phyloP scores from a whole-genome alignment of 495 filamentous ascomycete genomes.

The Trichoderma asperelloides region DNA sequence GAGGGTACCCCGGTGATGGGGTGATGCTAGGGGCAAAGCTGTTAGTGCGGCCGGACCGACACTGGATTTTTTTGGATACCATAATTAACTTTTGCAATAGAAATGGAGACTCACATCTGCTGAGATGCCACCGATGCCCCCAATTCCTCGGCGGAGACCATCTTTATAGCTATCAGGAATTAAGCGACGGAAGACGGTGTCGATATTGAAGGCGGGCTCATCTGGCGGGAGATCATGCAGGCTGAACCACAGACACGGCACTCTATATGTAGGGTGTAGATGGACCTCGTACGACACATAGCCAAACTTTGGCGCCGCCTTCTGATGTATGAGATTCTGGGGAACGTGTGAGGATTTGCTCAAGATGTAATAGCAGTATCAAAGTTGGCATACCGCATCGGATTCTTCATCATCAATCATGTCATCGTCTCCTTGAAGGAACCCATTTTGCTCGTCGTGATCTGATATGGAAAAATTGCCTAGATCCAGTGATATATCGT shows the following conservation, averaged over 20 bases:
- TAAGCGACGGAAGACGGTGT: slow-evolving; percentile 58
- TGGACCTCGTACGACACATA: slow-evolving; percentile 57
- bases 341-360: slow-evolving; percentile 20
- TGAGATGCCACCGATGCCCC: slow-evolving; percentile 67
- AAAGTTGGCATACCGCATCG: slow-evolving; percentile 30
- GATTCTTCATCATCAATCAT: slow-evolving; percentile 38
- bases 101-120: slow-evolving; percentile 52
- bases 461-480: slow-evolving; percentile 26
- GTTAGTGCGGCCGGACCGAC: slow-evolving; percentile 26
- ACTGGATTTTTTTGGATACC: slow-evolving; percentile 13
- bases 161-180: slow-evolving; percentile 56
- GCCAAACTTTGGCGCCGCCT: slow-evolving; percentile 17
- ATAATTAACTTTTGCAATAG: slow-evolving; percentile 37
- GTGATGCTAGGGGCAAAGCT: slow-evolving; percentile 54
- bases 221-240: slow-evolving; percentile 35
- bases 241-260: slow-evolving; percentile 51
- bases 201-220: slow-evolving; percentile 41
- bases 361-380: not conserved
- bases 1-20: slow-evolving; percentile 62
- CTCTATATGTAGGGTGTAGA: slow-evolving; percentile 47
- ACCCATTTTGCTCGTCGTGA: not conserved
- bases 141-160: slow-evolving; percentile 43
- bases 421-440: slow-evolving; percentile 19
- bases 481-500: slow-evolving; percentile 32
- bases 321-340: slow-evolving; percentile 24